These are phyloP conservation scores for Gomphus sp. DNA, from an alignment of 1,284 basidiomycete species.

Conservation along the genomic window DNA sequence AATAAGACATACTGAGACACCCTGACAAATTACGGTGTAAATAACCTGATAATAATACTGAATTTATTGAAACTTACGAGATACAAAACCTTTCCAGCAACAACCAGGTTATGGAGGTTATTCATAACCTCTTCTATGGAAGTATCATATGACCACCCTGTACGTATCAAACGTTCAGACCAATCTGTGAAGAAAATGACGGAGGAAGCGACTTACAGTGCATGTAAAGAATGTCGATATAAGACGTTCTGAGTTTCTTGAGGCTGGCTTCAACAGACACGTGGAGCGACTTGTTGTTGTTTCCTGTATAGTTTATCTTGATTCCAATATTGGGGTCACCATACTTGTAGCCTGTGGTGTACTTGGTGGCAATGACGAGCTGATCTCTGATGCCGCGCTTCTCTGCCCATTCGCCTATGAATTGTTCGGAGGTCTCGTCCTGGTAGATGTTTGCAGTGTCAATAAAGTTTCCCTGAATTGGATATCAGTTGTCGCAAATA, in stretches of 20 bases:
- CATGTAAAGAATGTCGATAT: constrained; percentile 35
- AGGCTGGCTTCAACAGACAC: constrained; percentile 27
- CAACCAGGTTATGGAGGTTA: constrained; percentile 29
- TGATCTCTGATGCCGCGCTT: constrained; percentile 17
- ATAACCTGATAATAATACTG: constrained; percentile 8
- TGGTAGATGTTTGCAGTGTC: constrained; percentile 26
- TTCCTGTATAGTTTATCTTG: constrained; percentile 26
- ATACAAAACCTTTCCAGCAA: constrained; percentile 16
- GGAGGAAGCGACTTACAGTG: constrained; percentile 18
- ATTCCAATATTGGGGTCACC: constrained; percentile 15
- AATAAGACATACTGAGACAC: not conserved
- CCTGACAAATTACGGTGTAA: not conserved
- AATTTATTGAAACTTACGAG: constrained; percentile 33
- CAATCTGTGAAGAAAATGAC: not conserved
- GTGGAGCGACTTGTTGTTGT: constrained; percentile 25
- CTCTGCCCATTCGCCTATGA: constrained; percentile 33
- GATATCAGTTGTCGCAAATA: not conserved
- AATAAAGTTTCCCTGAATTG: constrained; percentile 21
- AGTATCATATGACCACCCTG: constrained; percentile 17
- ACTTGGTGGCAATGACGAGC: constrained; percentile 20
- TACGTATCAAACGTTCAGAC: not conserved
- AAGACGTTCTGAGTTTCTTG: constrained; percentile 35
- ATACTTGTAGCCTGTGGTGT: constrained; percentile 22
- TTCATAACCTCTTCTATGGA: constrained; percentile 36
- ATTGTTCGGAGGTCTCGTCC: constrained; percentile 15